Evolutionary conservation across 2,329 filamentous ascomycete species (phyloP).

Genomic region (Aaosphaeria arxii): DNA sequence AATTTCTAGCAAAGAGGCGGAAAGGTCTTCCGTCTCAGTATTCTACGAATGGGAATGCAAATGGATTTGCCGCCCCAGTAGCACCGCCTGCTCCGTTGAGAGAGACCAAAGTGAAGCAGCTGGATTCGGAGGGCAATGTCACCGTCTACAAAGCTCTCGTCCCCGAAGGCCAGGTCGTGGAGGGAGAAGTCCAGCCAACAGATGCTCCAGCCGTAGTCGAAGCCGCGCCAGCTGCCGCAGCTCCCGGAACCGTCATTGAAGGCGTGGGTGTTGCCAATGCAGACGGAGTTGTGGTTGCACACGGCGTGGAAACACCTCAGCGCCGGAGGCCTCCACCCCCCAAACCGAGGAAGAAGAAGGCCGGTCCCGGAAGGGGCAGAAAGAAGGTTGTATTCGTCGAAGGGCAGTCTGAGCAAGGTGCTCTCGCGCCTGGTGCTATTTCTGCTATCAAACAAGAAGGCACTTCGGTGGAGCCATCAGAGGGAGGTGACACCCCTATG

Average conservation of each 20-base stretch:
- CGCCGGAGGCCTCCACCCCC: slow-evolving; percentile 70
- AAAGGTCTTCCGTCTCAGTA: slow-evolving; percentile 54
- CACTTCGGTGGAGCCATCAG: slow-evolving; percentile 35
- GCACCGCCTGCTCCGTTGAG: slow-evolving; percentile 54
- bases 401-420: slow-evolving; percentile 39
- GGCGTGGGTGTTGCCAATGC: slow-evolving; percentile 58
- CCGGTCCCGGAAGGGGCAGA: slow-evolving; percentile 77
- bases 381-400: slow-evolving; percentile 64
- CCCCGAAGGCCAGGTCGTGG: slow-evolving; percentile 72
- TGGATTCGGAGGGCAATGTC: slow-evolving; percentile 73
- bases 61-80: slow-evolving; percentile 1
- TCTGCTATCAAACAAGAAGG: slow-evolving; percentile 34
- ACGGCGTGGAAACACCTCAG: slow-evolving; percentile 46
- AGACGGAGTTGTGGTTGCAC: slow-evolving; percentile 55
- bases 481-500: slow-evolving; percentile 38
- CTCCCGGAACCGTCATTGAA: slow-evolving; percentile 59
- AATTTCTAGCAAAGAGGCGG: slow-evolving; percentile 61
- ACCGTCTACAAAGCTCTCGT: slow-evolving; percentile 83
- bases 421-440: slow-evolving; percentile 9
- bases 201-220: slow-evolving; percentile 45
- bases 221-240: slow-evolving; percentile 47
- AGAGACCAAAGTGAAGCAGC: slow-evolving; percentile 74
- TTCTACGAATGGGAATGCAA: slow-evolving; percentile 12
- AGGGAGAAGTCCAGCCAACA: slow-evolving; percentile 72
- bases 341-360: slow-evolving; percentile 65